A percentile compares a stretch with the other conserved stretches of the same genome.
Conservation (phyloP, 345 rosid species). For the Populus simonii region DNA sequence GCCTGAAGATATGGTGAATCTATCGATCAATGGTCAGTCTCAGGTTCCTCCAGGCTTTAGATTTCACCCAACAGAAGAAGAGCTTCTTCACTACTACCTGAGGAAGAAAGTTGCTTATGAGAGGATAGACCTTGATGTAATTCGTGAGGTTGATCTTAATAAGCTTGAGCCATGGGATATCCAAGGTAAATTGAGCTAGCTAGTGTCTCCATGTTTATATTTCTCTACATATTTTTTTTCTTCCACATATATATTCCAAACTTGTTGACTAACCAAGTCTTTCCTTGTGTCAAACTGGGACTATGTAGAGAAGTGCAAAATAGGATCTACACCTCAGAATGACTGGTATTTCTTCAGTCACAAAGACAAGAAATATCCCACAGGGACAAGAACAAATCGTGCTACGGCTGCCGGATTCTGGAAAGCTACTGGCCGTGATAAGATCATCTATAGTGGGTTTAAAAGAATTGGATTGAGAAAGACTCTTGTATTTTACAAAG, state of each 20-base stretch:
- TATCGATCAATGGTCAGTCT: conserved; percentile 90
- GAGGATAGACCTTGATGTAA: conserved; percentile 91
- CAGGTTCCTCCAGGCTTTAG: conserved; percentile 98
- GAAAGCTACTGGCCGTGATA: conserved; percentile 98
- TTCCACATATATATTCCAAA: neutral
- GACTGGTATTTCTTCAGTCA: conserved; percentile 99
- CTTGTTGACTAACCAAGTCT: neutral
- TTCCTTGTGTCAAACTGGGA: neutral
- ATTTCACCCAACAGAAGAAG: conserved; percentile 97
- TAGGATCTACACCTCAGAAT: conserved; percentile 88
- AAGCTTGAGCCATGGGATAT: conserved; percentile 99
- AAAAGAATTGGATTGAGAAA: conserved; percentile 81
- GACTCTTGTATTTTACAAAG: conserved; percentile 88
- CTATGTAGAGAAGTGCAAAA: conserved; percentile 73
- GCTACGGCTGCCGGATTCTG: conserved; percentile 94
- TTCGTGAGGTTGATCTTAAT: conserved; percentile 96
- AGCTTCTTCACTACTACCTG: conserved; percentile 90
- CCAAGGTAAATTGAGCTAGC: conserved; percentile 50
- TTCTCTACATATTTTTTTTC: neutral
- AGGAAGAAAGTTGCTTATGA: conserved; percentile 81
- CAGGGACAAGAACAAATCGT: conserved; percentile 90
- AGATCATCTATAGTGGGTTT: conserved; percentile 72
- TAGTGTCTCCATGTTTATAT: neutral
- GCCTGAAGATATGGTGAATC: conserved; percentile 56
- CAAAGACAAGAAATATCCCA: conserved; percentile 96